These are phyloP conservation scores for Trichocladium antarcticum DNA, from an alignment of 495 filamentous ascomycete species.

Conservation along the genomic window DNA sequence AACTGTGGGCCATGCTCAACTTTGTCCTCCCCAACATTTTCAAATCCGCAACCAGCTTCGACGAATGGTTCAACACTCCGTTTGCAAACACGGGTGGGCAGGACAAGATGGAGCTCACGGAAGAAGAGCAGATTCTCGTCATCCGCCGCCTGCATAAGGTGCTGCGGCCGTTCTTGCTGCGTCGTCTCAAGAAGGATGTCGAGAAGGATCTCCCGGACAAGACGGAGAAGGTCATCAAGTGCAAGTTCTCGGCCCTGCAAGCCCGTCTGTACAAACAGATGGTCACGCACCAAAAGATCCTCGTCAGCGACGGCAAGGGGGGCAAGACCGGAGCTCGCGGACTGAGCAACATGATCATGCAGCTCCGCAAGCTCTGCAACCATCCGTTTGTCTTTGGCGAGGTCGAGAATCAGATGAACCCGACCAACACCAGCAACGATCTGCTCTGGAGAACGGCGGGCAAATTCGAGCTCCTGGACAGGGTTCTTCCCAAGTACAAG, in stretches of 20 bases:
- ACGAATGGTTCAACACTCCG: conserved; percentile 99
- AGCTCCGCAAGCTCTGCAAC: conserved; percentile 96
- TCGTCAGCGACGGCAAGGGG: conserved; percentile 88
- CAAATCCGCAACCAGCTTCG: conserved; percentile 97
- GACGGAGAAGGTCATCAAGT: conserved; percentile 97
- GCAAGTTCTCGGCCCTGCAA: conserved; percentile 92
- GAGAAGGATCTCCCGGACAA: conserved; percentile 98
- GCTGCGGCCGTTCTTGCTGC: conserved; percentile 88
- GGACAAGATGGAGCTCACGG: conserved; percentile 95
- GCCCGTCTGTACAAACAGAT: conserved; percentile 91
- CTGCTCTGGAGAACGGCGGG: conserved; percentile 90
- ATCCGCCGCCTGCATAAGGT: conserved; percentile 98
- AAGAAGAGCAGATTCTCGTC: conserved; percentile 98
- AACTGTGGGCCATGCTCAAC: conserved; percentile 94
- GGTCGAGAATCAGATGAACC: conserved; percentile 97
- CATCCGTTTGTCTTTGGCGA: conserved; percentile 98
- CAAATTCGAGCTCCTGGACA: conserved; percentile 92
- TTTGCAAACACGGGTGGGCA: conserved; percentile 97
- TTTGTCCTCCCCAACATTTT: conserved; percentile 98
- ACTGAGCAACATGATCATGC: conserved; percentile 99
- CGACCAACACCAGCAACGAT: conserved; percentile 73
- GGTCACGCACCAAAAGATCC: conserved; percentile 84
- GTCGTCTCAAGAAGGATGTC: conserved; percentile 98
- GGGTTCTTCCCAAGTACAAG: conserved; percentile 86
- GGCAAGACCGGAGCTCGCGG: conserved; percentile 92